Evolutionary conservation across 164 flowering plant genomes (phyloP), one percentile per base, ranked within the genome.

Genomic region (Kingdonia uniflora): DNA sequence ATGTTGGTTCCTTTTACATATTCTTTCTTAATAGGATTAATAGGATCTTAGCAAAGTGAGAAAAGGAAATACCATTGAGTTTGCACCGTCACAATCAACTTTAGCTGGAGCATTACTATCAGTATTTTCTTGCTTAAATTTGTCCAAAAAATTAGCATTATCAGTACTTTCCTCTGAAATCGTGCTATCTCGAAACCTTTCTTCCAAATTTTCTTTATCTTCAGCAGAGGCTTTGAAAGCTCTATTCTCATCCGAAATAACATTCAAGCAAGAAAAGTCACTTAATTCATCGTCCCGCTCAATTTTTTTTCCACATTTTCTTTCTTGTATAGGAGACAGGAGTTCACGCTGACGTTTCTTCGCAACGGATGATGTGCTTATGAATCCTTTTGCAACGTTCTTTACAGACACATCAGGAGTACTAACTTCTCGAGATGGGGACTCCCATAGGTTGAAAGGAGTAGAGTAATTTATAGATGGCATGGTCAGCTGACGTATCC

Each of bases 401-500:
- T 77, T 88, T 56, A 86, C 61, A 65, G 82, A 65, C 57, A 73
- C 77, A 69, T 89, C 90, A 33, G 95, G 87, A 29, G 35, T 29
- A 53, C 80, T 84, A 57, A 55, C 71, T 57, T 81, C 89, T 42
- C 71, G 73, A 24, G 78, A 60, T 40, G 92, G 95, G 52, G 99
- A 83, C 64, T 81, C 96, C 85, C 92, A 89, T 54, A 85, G 58
- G 58, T 78, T 78, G 59, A 71, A 80, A 35, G 98, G 95, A 37
- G 86, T 69, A 22, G 79, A 66, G 58, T 79, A 78, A 65, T 80
- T 77, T 71, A 74, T 61, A 12, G 85, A 80, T 57, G 88, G 71
- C 78, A 85, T 84, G 87, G 80, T 80, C 42, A 80, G 65, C 61
- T 83, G 96, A 41, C 97, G 91, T 42, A 87, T 81, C 15, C 99